A percentile compares a stretch with the other conserved stretches of the same genome.
Conservation (phyloP, 2,329 filamentous ascomycete species). For the Thielaviopsis populi region DNA sequence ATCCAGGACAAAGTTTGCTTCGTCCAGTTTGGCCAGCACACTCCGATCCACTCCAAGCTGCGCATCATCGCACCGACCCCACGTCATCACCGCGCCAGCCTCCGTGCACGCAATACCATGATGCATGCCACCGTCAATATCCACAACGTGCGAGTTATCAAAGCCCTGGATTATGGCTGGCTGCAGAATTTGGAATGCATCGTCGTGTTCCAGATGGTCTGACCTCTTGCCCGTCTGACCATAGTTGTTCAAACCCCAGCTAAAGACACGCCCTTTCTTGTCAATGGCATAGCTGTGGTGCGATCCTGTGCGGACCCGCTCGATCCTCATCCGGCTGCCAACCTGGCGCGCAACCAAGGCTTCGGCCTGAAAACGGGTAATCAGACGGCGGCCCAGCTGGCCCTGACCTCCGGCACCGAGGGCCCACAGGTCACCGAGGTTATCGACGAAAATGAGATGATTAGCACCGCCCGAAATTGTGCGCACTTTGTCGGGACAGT, state of each 20-base stretch:
- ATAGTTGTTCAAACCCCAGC: conserved; percentile 59
- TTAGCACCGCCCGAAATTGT: conserved; percentile 41
- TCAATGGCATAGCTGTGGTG: conserved; percentile 58
- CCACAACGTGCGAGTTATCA: conserved; percentile 36
- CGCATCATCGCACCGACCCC: conserved; percentile 31
- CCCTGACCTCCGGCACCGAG: conserved; percentile 43
- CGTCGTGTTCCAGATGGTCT: conserved; percentile 41
- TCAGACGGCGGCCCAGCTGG: conserved; percentile 28
- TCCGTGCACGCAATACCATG: conserved; percentile 40
- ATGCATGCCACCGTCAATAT: conserved; percentile 48
- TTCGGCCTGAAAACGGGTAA: conserved; percentile 35
- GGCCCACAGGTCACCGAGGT: conserved; percentile 35
- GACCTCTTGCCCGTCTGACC: conserved; percentile 48
- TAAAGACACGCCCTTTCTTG: conserved; percentile 46
- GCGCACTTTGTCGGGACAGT: conserved; percentile 35
- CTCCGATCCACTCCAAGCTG: conserved; percentile 20
- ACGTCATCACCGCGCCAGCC: conserved; percentile 30
- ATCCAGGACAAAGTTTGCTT: background rate
- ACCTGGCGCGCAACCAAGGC: conserved; percentile 31
- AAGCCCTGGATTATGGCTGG: conserved; percentile 24
- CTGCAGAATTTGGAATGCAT: conserved; percentile 23
- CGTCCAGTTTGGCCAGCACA: conserved; percentile 4
- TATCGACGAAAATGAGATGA: conserved; percentile 40
- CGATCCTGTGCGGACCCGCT: conserved; percentile 37
- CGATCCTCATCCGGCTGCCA: conserved; percentile 24